Conservation (phyloP, 2,329 filamentous ascomycete species). For the Shiraia sp. region DNA sequence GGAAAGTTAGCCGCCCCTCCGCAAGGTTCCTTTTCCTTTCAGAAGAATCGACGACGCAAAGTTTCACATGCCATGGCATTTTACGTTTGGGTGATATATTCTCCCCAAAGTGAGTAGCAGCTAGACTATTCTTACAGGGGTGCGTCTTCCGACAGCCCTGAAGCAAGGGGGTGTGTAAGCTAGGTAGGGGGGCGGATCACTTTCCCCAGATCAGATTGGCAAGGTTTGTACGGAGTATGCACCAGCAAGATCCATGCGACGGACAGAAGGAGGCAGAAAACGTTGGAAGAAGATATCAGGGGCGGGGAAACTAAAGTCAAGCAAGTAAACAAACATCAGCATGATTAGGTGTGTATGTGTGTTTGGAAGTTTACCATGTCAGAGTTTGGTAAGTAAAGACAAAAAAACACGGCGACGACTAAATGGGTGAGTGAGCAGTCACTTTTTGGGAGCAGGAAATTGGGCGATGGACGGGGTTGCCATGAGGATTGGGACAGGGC, state of each 20-base stretch:
- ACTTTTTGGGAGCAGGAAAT: background rate
- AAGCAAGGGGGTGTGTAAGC: slow-evolving; percentile 15
- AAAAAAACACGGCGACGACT: too few species aligned
- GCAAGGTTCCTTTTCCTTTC: background rate
- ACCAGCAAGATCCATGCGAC: slow-evolving; percentile 7
- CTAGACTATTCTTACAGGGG: too few species aligned
- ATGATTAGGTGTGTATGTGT: too few species aligned
- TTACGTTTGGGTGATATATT: too few species aligned
- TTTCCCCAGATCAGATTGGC: slow-evolving; percentile 26
- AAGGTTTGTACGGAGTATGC: slow-evolving; percentile 20
- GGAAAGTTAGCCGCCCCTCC: background rate
- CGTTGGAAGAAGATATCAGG: slow-evolving; percentile 3
- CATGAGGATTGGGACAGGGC: too few species aligned
- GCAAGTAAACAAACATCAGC: slow-evolving; percentile 5
- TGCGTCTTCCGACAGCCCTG: slow-evolving; percentile 18
- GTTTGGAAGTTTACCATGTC: too few species aligned
- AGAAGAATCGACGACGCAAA: background rate
- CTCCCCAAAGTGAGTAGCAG: too few species aligned
- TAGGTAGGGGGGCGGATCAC: slow-evolving; percentile 6
- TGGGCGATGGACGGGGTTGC: too few species aligned
- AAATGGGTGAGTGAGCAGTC: background rate
- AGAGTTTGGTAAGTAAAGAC: too few species aligned
- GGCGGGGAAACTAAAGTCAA: slow-evolving; percentile 10
- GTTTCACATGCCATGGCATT: too few species aligned
- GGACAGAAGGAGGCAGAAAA: slow-evolving; percentile 3